Conservation (phyloP, 2,329 filamentous ascomycete species). For the Cyanodermella asteris region DNA sequence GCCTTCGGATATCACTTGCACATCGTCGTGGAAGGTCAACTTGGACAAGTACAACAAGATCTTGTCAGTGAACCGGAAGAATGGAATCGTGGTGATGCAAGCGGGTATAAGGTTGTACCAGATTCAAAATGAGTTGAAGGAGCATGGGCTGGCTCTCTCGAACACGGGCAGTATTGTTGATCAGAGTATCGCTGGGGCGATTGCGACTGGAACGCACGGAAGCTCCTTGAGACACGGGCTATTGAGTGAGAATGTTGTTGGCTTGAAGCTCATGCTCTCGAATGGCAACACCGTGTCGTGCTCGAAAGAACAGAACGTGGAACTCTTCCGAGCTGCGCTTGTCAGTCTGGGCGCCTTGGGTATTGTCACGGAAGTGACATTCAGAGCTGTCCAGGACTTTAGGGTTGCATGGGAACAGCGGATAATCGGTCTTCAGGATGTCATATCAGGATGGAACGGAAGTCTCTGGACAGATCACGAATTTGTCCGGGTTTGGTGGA, state of each 20-base stretch:
- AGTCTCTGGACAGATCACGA: constrained; percentile 66
- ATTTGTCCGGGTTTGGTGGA: constrained; percentile 93
- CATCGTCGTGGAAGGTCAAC: constrained; percentile 84
- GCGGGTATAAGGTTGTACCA: constrained; percentile 68
- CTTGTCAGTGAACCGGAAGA: constrained; percentile 43
- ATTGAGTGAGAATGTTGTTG: constrained; percentile 54
- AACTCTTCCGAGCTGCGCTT: constrained; percentile 73
- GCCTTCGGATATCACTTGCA: constrained; percentile 77
- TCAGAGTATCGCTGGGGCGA: constrained; percentile 80
- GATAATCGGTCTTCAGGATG: constrained; percentile 44
- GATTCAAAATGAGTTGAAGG: constrained; percentile 52
- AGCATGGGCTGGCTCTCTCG: constrained; percentile 60
- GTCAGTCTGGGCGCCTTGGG: constrained; percentile 76
- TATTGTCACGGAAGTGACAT: constrained; percentile 74
- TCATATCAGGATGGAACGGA: constrained; percentile 50
- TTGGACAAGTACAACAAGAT: constrained; percentile 64
- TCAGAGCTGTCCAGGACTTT: constrained; percentile 58
- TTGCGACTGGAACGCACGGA: constrained; percentile 83
- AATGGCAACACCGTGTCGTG: constrained; percentile 56
- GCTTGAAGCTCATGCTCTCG: constrained; percentile 59
- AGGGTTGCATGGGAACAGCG: constrained; percentile 75
- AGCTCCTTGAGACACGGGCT: constrained; percentile 68
- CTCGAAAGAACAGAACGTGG: constrained; percentile 41
- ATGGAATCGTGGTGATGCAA: constrained; percentile 51
- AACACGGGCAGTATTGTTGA: constrained; percentile 89